Evolutionary conservation across 139 green algal genomes (phyloP).

Genomic region (Raphidocelis subcapitata): DNA sequence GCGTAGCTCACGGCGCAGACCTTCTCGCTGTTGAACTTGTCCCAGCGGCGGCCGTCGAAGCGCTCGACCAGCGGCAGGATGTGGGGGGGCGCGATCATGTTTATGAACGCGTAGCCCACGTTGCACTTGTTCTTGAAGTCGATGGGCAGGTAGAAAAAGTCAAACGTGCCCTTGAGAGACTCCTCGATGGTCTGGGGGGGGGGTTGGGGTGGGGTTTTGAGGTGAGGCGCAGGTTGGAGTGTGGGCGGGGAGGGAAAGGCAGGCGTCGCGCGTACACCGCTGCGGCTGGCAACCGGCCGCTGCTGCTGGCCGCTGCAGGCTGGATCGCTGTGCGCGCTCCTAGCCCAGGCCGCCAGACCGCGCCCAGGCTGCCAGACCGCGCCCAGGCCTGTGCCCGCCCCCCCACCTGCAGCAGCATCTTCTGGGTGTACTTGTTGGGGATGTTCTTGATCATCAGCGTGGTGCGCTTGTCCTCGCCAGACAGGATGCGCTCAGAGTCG

Average conservation of each 20-base stretch:
- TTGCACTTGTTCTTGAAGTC: slow-evolving; percentile 99
- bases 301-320: too few relatives aligned
- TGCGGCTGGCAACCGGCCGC: too few relatives aligned
- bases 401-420: slow-evolving; percentile 88
- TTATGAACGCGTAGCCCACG: slow-evolving; percentile 99
- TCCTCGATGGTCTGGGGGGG: slow-evolving; percentile 85
- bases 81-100: slow-evolving; percentile 79
- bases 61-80: slow-evolving; percentile 84
- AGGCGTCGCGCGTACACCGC: too few relatives aligned
- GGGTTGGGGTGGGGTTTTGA: too few relatives aligned
- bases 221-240: too few relatives aligned
- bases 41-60: slow-evolving; percentile 94
- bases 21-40: slow-evolving; percentile 98
- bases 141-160: slow-evolving; percentile 93
- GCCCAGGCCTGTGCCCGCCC: too few relatives aligned
- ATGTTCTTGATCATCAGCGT: slow-evolving; percentile 99
- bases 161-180: slow-evolving; percentile 82
- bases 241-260: too few relatives aligned
- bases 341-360: too few relatives aligned
- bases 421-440: slow-evolving; percentile 99
- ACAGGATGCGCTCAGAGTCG: slow-evolving; percentile 66
- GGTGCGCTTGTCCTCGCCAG: slow-evolving; percentile 87
- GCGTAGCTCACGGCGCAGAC: slow-evolving; percentile 90
- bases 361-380: too few relatives aligned
- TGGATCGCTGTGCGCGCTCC: too few relatives aligned